Conservation (phyloP, 2,329 filamentous ascomycete genomes). For the Fusarium nurragi region DNA sequence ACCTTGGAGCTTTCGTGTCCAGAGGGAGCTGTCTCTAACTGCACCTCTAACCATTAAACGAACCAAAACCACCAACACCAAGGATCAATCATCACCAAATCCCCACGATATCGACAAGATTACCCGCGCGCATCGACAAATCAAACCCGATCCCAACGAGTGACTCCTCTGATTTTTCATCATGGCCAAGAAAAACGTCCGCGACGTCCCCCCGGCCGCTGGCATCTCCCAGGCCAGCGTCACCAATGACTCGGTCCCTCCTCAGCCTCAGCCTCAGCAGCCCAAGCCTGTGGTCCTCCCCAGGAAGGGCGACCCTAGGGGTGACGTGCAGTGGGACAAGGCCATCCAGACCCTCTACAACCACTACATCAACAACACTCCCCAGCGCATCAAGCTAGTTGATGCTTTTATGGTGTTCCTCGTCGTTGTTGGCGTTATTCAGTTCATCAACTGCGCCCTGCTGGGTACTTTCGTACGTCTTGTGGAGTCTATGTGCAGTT, state of each 20-base stretch:
- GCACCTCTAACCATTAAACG: constrained; percentile 19
- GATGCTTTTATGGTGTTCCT: constrained; percentile 92
- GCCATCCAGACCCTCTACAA: constrained; percentile 77
- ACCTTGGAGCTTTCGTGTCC: constrained; percentile 53
- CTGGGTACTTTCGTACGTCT: constrained; percentile 90
- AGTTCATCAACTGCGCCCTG: constrained; percentile 92
- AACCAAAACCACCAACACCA: constrained; percentile 15
- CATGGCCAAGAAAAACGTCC: constrained; percentile 62
- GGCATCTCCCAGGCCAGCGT: constrained; percentile 45
- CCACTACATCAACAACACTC: constrained; percentile 82
- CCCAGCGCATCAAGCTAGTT: constrained; percentile 90
- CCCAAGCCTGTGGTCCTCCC: constrained; percentile 33
- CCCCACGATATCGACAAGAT: not conserved
- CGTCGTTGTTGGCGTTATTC: constrained; percentile 83
- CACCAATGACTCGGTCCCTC: constrained; percentile 42
- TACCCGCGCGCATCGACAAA: not conserved
- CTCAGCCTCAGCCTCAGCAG: constrained; percentile 21
- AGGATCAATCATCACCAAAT: constrained; percentile 15
- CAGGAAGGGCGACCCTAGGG: constrained; percentile 35
- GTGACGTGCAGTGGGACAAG: constrained; percentile 59
- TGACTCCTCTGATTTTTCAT: not conserved
- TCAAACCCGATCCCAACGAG: not conserved
- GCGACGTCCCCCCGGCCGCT: constrained; percentile 49
- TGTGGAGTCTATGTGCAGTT: too few relatives aligned
- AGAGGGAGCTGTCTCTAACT: constrained; percentile 38